Evolutionary conservation across 164 flowering plant genomes (phyloP).

Genomic region (Tetracentron sinense): DNA sequence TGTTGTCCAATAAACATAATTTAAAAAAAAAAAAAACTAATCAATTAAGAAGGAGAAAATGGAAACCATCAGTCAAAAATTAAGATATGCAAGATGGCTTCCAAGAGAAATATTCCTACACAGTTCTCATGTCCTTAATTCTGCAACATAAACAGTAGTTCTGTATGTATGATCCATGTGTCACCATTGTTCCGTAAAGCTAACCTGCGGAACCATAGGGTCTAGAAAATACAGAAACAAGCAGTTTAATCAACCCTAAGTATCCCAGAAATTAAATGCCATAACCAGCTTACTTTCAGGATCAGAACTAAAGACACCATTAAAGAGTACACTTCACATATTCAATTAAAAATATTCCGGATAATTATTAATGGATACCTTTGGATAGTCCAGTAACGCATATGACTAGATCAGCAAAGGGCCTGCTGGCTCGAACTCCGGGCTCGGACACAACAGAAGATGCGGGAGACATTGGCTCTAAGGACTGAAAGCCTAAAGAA

Average conservation of each 20-base stretch:
- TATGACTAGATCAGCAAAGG: constrained; percentile 71
- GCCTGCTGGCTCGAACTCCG: constrained; percentile 32
- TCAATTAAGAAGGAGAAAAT: not conserved
- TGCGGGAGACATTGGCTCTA: constrained; percentile 40
- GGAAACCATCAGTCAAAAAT: not conserved
- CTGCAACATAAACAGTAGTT: too few relatives aligned
- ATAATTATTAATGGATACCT: constrained; percentile 37
- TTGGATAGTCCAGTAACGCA: constrained; percentile 93
- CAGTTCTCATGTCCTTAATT: too few relatives aligned
- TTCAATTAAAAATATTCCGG: not conserved
- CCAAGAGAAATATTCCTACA: too few relatives aligned
- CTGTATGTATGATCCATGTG: too few relatives aligned
- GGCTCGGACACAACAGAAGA: constrained; percentile 28
- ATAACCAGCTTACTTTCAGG: not conserved
- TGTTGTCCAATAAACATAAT: too few relatives aligned
- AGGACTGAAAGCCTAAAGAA: constrained; percentile 25
- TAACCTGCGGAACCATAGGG: not conserved
- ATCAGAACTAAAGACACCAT: not conserved
- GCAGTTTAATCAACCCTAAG: too few relatives aligned
- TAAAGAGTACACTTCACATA: not conserved
- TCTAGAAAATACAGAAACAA: not conserved
- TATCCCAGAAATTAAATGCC: not conserved
- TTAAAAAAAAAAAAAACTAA: too few relatives aligned
- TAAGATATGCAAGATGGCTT: not conserved
- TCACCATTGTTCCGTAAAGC: not conserved